Base-by-base conservation (phyloP, 1,284 basidiomycete genomes). In the Meripilus lineatus region DNA sequence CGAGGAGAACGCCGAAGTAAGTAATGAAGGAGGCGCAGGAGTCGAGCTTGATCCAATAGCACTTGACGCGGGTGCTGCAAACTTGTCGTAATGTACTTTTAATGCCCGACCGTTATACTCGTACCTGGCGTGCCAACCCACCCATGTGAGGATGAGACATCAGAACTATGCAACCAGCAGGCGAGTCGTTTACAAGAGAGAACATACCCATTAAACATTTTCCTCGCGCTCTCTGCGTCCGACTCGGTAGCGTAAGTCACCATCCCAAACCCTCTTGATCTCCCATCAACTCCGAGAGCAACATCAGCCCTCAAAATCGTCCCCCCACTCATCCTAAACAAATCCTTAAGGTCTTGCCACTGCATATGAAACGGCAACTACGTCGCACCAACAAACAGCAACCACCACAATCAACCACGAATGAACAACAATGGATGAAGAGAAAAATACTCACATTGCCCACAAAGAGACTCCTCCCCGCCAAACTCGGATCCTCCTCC, bases 261-360 rank as follows among this genome's bases (percentile, higher is more conserved):
- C 0, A 88, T 93, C 1, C 92, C 93, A 56, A 91, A 93, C 0
- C 93, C 93, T 41, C 89, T 72, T 24, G 88, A 90, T 32, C 90
- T 77, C 3, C 90, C 89, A 50, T 94, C 90, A 0, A n/a, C 84
- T 30, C 61, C 88, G 5, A 92, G 73, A 1, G 89, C 89, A 2
- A 96, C 90, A 57, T 96, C 92, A 7, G 90, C 93, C 15, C 93
- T 81, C 23, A 92, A 70, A 40, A 97, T 87, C 14, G 86, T 84
- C 7, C 92, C 93, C 2, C 88, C 88, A 53, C 89, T 82, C 42
- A 44, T 15, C 10, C 93, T 79, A 62, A 95, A 93, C 3, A 95
- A 74, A 58, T 96, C 93, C 64, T 95, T 95, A 47, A 97, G 75
- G 58, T 96, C 93, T 66, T 98, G 95, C 95, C 95, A 99, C 69